Percentiles rank a stretch among this genome's conserved stretches.
These are phyloP conservation scores for Scytalidium sp. DNA, from an alignment of 2,329 filamentous ascomycete genomes.

Conservation along the genomic window DNA sequence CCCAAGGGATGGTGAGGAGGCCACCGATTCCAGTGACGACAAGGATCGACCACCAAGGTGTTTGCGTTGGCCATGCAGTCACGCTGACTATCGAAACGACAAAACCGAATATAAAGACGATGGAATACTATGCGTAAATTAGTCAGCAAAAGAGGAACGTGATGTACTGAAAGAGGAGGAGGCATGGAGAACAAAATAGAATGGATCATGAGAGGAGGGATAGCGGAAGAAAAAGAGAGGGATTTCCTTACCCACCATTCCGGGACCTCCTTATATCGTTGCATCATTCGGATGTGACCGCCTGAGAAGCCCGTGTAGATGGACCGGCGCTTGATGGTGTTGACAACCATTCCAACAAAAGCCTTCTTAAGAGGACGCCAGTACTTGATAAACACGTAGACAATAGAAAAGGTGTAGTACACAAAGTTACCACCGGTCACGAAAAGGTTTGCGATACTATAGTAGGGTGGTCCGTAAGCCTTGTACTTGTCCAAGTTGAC, in stretches of 20 bases:
- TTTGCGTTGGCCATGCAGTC: constrained; percentile 38
- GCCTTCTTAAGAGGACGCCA: constrained; percentile 31
- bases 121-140: too few species aligned
- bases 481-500: constrained; percentile 28
- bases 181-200: too few species aligned
- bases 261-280: constrained; percentile 50
- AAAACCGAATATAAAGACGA: constrained; percentile 35
- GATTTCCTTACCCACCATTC: constrained; percentile 44
- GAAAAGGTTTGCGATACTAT: constrained; percentile 28
- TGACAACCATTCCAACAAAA: constrained; percentile 23
- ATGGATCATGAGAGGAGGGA: too few species aligned
- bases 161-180: too few species aligned
- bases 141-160: too few species aligned
- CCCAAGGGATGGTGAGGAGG: constrained; percentile 43
- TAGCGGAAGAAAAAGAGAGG: not conserved
- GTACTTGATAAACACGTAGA: constrained; percentile 33
- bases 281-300: constrained; percentile 51
- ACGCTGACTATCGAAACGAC: constrained; percentile 36
- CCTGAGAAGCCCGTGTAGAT: constrained; percentile 39
- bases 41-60: constrained; percentile 49
- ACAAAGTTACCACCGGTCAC: constrained; percentile 29
- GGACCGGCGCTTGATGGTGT: not conserved
- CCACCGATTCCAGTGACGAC: constrained; percentile 43
- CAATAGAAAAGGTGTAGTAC: constrained; percentile 24
- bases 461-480: constrained; percentile 29